Conservation (phyloP, 768 basidiomycete species). For the Termitomyces sp. region DNA sequence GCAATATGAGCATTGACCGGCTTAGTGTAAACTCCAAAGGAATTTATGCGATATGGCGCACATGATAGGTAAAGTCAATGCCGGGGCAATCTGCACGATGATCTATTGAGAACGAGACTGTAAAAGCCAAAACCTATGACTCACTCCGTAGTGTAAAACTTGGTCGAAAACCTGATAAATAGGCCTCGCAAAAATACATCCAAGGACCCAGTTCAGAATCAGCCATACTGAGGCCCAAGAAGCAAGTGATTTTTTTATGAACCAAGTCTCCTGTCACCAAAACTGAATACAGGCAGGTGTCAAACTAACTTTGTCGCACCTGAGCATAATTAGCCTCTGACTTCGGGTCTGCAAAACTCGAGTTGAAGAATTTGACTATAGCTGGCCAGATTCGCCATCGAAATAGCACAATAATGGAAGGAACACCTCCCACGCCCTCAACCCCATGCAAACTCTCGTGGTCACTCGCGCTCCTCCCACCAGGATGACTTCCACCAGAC, state of each 20-base stretch:
- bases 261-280: constrained; percentile 63
- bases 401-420: constrained; percentile 34
- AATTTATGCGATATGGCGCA: constrained; percentile 17
- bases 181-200: constrained; percentile 42
- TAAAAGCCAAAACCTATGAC: constrained; percentile 8
- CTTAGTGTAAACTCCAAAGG: background rate
- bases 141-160: constrained; percentile 53
- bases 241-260: constrained; percentile 59
- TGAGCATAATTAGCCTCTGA: constrained; percentile 41
- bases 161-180: constrained; percentile 44
- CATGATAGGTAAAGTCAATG: constrained; percentile 57
- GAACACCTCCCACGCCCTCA: constrained; percentile 31
- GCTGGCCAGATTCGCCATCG: constrained; percentile 57
- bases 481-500: constrained; percentile 37
- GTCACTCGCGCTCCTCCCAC: constrained; percentile 25
- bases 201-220: constrained; percentile 66
- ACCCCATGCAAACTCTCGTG: constrained; percentile 26
- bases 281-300: constrained; percentile 1
- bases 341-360: constrained; percentile 54
- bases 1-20: background rate
- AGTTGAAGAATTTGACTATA: constrained; percentile 52
- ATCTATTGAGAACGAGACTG: background rate
- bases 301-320: constrained; percentile 16
- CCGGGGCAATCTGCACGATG: constrained; percentile 43
- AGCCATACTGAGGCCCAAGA: constrained; percentile 62